Conservation (phyloP, 1,284 basidiomycete genomes). For the Puccinia polysora region DNA sequence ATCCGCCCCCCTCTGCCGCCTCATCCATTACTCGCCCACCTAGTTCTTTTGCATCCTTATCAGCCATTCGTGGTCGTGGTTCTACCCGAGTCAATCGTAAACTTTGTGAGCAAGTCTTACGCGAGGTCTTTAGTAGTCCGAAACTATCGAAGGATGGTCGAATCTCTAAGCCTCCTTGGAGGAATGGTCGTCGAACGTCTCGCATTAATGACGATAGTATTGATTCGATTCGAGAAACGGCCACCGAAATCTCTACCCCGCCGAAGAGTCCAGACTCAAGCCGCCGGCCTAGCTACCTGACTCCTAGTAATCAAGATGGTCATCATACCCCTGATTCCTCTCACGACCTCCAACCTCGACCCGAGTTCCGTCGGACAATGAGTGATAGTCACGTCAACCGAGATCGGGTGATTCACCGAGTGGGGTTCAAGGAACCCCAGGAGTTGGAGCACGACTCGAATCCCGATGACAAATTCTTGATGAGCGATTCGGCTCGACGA, state of each 20-base stretch:
- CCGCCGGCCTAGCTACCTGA: neutral
- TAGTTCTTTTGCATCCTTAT: constrained; percentile 44
- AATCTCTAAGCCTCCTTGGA: constrained; percentile 19
- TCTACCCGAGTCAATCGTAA: constrained; percentile 86
- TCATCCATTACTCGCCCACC: too few species aligned
- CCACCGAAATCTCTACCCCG: constrained; percentile 11
- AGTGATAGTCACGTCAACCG: constrained; percentile 27
- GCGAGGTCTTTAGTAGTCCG: constrained; percentile 62
- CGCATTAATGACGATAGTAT: constrained; percentile 21
- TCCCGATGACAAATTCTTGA: neutral
- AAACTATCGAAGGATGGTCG: constrained; percentile 45
- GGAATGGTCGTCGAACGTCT: constrained; percentile 30
- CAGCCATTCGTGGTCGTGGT: constrained; percentile 72
- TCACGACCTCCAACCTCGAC: neutral
- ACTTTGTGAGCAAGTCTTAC: constrained; percentile 88
- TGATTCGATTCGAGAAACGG: constrained; percentile 3
- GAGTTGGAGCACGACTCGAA: neutral
- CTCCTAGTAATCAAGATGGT: neutral
- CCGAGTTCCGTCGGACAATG: constrained; percentile 18
- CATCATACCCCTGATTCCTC: neutral
- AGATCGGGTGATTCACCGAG: neutral
- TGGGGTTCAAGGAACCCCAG: neutral
- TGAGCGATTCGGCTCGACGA: neutral
- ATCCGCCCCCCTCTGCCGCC: constrained; percentile 51
- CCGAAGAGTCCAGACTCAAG: neutral